Base-by-base conservation (phyloP, 768 basidiomycete species). In the Suillus clintonianus region DNA sequence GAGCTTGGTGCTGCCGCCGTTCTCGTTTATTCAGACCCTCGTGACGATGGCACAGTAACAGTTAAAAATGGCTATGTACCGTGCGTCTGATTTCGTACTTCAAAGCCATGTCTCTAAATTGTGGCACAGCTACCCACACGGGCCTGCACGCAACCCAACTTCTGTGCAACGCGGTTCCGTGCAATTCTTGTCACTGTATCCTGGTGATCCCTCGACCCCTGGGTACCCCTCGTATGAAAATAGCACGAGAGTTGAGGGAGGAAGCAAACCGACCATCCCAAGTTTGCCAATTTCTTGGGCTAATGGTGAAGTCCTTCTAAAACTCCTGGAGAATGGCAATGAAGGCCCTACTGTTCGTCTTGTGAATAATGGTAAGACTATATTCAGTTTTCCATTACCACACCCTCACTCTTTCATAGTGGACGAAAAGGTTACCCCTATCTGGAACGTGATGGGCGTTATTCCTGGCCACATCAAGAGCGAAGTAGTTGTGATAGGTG, bases 121-220 rank as follows among this genome's bases (percentile, higher is more conserved):
- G 39, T 15, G 22, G 53, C 27, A 30, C 34, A 82, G 81, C 5
- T 87, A 91, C 70, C 90, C 90, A 0, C 69, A 83, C n/a, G 90
- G 90, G 2, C 89, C 89, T 5, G 89, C 89, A 36, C 79, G 88
- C 45, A 86, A 86, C 69, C 82, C 82, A 5, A 80, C 79, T 17
- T 84, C 84, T 5, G 85, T 91, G 14, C 87, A 91, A 68, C 81
- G 89, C 22, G 89, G 89, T 15, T 85, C 83, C 24, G 87, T 88
- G 1, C 88, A 90, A 70, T 89, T 82, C 75, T 70, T 89, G n/a
- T 83, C 81, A 5, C 64, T 79, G 3, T 88, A 86, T 71, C 85
- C 85, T 5, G 85, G 85, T 32, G 80, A 80, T 59, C 74, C 76
- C 22, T 71, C 71, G 62, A 60, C 51, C 17, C 89, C 90, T 1